Conservation (phyloP, 805 yeast species). For the Candida silvicultrix region DNA sequence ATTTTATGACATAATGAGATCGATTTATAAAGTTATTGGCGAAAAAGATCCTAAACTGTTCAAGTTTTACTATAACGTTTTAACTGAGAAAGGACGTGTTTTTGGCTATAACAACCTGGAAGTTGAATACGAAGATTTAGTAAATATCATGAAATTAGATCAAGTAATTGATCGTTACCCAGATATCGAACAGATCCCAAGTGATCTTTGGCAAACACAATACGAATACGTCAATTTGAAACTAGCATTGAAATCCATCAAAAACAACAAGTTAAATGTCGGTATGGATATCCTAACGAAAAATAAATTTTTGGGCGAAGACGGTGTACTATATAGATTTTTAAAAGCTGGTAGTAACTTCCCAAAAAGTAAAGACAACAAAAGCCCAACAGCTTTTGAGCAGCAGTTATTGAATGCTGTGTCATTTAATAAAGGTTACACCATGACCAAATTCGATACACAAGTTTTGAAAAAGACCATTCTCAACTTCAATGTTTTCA, state of each 20-base stretch:
- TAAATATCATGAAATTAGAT: conserved; percentile 11
- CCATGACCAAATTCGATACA: background rate
- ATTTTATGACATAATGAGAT: conserved; percentile 7
- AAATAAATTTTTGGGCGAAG: conserved; percentile 1
- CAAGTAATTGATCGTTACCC: conserved; percentile 7
- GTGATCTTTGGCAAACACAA: conserved; percentile 9
- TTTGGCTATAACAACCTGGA: conserved; percentile 1
- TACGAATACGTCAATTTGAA: conserved; percentile 11
- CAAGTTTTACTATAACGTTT: conserved; percentile 4
- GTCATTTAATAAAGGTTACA: background rate
- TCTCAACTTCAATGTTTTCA: background rate
- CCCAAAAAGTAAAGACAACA: background rate
- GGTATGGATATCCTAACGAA: conserved; percentile 7
- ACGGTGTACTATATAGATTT: conserved; percentile 13
- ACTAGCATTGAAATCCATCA: conserved; percentile 5
- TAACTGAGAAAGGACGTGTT: conserved; percentile 7
- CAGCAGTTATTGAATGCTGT: background rate
- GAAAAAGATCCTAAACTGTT: conserved; percentile 8
- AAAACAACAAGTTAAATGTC: background rate
- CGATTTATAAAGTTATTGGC: conserved; percentile 5
- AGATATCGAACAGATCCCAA: conserved; percentile 7
- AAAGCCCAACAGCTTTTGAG: conserved; percentile 1
- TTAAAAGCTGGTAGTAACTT: background rate
- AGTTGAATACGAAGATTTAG: conserved; percentile 3
- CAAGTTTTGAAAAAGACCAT: background rate